phyloP scores from a whole-genome alignment of 1,284 basidiomycete species.

The Earliella scabrosa region DNA sequence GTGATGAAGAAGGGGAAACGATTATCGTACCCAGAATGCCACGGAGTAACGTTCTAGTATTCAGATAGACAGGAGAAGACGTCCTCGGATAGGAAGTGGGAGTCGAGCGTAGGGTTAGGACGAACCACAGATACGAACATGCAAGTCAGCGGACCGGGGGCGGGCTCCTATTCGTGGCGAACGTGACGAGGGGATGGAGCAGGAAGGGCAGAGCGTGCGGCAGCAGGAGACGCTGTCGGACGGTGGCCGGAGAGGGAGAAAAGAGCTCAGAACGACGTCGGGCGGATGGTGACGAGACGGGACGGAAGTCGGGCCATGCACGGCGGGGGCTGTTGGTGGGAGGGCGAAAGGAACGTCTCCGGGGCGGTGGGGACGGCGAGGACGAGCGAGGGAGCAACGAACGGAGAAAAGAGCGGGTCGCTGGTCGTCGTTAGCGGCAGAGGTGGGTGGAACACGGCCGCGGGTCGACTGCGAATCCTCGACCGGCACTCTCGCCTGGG shows the following conservation, averaged over 20 bases:
- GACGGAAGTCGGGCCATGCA: slow-evolving; percentile 18
- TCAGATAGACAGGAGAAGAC: slow-evolving; percentile 20
- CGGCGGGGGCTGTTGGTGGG: not conserved
- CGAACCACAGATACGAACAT: slow-evolving; percentile 26
- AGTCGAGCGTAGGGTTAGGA: slow-evolving; percentile 17
- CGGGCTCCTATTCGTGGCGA: slow-evolving; percentile 16
- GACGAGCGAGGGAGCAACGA: slow-evolving; percentile 15
- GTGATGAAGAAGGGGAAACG: slow-evolving; percentile 11
- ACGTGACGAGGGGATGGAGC: slow-evolving; percentile 12
- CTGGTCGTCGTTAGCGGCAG: slow-evolving; percentile 29
- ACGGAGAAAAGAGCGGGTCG: slow-evolving; percentile 16
- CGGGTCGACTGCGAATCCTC: slow-evolving; percentile 19
- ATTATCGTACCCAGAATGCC: slow-evolving; percentile 27
- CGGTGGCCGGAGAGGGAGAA: slow-evolving; percentile 12
- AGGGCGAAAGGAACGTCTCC: not conserved
- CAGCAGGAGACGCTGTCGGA: slow-evolving; percentile 14
- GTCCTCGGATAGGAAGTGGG: slow-evolving; percentile 22
- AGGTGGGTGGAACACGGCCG: slow-evolving; percentile 19
- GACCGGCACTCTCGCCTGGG: slow-evolving; percentile 26
- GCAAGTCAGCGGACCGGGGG: slow-evolving; percentile 25
- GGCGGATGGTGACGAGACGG: slow-evolving; percentile 7
- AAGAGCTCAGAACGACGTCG: slow-evolving; percentile 13
- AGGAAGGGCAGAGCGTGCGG: slow-evolving; percentile 8
- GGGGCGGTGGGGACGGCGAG: slow-evolving; percentile 5
- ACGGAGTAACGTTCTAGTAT: slow-evolving; percentile 22